Conservation (phyloP, 352 stramenopile genomes). For the Pythium volutum region DNA sequence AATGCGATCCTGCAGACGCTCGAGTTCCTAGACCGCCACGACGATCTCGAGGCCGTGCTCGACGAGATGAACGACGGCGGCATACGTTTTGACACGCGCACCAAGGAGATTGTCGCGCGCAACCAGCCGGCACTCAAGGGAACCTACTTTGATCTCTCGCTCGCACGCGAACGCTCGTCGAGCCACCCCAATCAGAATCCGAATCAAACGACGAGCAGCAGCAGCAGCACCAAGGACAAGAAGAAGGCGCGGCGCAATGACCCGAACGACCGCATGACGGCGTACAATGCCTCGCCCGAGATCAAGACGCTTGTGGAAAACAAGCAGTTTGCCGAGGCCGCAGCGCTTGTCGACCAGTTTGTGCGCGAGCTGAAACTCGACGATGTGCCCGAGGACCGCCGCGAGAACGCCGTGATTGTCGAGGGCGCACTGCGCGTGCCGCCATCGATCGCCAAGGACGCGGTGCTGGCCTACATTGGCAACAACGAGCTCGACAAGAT, state of each 20-base stretch:
- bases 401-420: constrained; percentile 17
- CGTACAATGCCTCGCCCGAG: constrained; percentile 32
- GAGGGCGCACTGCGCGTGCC: constrained; percentile 33
- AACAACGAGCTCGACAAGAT: constrained; percentile 56
- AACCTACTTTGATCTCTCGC: constrained; percentile 35
- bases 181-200: too few relatives aligned
- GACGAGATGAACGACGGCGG: constrained; percentile 60
- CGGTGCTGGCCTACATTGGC: constrained; percentile 44
- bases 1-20: constrained; percentile 73
- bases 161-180: constrained; percentile 26
- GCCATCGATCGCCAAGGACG: constrained; percentile 40
- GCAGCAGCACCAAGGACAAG: too few relatives aligned
- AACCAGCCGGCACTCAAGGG: constrained; percentile 44
- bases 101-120: constrained; percentile 51
- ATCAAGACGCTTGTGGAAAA: constrained; percentile 47
- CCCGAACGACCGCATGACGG: constrained; percentile 15
- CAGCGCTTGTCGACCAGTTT: constrained; percentile 38
- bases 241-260: constrained; percentile 19
- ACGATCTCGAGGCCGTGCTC: constrained; percentile 54
- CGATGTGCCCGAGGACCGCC: constrained; percentile 31
- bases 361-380: constrained; percentile 34
- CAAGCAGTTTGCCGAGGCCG: constrained; percentile 33
- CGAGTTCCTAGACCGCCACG: constrained; percentile 62
- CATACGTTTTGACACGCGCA: constrained; percentile 58
- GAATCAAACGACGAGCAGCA: too few relatives aligned